phyloP scores from a whole-genome alignment of 345 rosid genomes.

The Pistacia integerrima region DNA sequence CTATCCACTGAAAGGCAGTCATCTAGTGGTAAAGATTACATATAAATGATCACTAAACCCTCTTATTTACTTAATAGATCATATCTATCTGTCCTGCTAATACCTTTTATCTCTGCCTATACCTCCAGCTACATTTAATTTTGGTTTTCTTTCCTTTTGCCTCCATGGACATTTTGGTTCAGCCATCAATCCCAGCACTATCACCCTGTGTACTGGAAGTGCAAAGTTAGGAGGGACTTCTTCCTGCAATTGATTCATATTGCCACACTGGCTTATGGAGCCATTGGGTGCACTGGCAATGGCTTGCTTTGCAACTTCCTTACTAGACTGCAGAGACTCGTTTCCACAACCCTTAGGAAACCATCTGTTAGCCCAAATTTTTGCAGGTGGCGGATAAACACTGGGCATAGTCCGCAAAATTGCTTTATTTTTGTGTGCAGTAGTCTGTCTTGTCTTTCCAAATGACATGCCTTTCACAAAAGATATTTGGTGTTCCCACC shows the following conservation, averaged over 20 bases:
- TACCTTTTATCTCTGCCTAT: neutral
- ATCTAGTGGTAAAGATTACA: neutral
- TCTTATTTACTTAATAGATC: neutral
- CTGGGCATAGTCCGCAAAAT: neutral
- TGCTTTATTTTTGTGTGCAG: neutral
- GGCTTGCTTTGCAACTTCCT: neutral
- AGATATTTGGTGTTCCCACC: neutral
- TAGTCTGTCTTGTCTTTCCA: neutral
- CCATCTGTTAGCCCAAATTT: conserved; percentile 17
- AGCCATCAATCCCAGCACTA: neutral
- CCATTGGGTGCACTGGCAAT: neutral
- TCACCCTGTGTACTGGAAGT: neutral
- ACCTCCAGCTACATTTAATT: neutral
- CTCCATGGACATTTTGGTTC: neutral
- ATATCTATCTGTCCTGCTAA: neutral
- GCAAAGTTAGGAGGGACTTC: neutral
- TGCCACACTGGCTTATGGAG: neutral
- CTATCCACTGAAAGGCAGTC: neutral
- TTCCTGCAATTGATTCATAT: neutral
- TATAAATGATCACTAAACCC: neutral
- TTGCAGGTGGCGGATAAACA: conserved; percentile 16
- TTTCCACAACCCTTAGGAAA: conserved; percentile 24
- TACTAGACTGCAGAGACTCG: neutral
- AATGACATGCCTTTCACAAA: neutral
- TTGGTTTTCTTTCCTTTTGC: neutral